Percentiles rank a stretch among this genome's conserved stretches.
Conservation (phyloP, 768 basidiomycete genomes). For the Xerocomellus amylosporus region DNA sequence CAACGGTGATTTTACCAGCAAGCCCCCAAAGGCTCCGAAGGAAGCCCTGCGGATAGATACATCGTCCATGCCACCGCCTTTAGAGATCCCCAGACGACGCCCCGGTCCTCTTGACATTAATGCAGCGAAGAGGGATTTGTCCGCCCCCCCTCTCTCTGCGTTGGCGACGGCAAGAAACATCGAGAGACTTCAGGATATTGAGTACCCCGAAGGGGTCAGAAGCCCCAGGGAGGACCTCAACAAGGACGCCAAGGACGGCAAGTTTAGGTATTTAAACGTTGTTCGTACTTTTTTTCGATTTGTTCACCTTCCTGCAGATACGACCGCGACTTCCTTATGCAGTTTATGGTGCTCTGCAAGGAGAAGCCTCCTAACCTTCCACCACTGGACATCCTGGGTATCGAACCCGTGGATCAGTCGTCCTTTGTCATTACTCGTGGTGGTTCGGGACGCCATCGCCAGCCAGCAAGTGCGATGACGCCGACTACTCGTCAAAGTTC, state of each 20-base stretch:
- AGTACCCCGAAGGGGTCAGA: constrained; percentile 79
- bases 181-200: constrained; percentile 70
- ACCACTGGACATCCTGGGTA: constrained; percentile 85
- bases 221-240: constrained; percentile 88
- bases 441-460: constrained; percentile 61
- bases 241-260: constrained; percentile 76
- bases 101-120: constrained; percentile 76
- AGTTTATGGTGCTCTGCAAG: constrained; percentile 93
- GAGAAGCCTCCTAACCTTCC: constrained; percentile 93
- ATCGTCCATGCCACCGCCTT: constrained; percentile 39
- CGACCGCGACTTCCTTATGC: constrained; percentile 94
- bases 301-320: constrained; percentile 54
- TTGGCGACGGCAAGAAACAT: constrained; percentile 84
- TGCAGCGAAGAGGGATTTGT: constrained; percentile 41
- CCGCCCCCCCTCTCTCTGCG: constrained; percentile 46
- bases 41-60: constrained; percentile 69
- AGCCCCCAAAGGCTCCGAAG: constrained; percentile 37
- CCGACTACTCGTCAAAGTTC: constrained; percentile 47
- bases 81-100: constrained; percentile 44
- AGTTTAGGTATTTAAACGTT: constrained; percentile 64
- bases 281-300: background rate
- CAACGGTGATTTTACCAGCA: constrained; percentile 42
- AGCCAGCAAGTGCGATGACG: constrained; percentile 42
- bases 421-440: constrained; percentile 53
- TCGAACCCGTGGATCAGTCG: constrained; percentile 69